Evolutionary conservation across 805 yeast genomes (phyloP).

Genomic region (Naumovozyma baii): DNA sequence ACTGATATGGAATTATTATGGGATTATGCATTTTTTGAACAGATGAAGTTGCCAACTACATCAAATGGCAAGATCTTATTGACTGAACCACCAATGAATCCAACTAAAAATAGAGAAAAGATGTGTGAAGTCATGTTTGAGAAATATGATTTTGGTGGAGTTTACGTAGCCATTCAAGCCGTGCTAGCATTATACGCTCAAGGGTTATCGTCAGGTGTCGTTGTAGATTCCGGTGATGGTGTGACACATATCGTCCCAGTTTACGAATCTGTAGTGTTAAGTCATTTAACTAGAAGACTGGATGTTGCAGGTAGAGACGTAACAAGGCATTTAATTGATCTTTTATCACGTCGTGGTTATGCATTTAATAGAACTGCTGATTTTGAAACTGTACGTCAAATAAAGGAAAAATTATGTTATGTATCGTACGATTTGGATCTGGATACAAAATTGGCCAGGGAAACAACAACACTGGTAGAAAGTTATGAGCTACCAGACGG

Average conservation of each 20-base stretch:
- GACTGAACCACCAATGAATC: constrained; percentile 98
- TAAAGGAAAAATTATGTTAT: constrained; percentile 91
- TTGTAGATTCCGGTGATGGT: constrained; percentile 90
- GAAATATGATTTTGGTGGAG: constrained; percentile 84
- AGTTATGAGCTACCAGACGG: constrained; percentile 94
- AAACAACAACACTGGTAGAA: constrained; percentile 92
- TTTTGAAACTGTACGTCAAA: constrained; percentile 96
- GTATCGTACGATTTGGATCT: constrained; percentile 89
- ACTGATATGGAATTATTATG: constrained; percentile 97
- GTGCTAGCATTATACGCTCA: constrained; percentile 97
- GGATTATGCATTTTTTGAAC: constrained; percentile 94
- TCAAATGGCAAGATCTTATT: constrained; percentile 72
- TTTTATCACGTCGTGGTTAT: constrained; percentile 89
- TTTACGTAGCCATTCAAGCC: constrained; percentile 93
- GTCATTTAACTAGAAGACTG: constrained; percentile 81
- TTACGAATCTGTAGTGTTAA: constrained; percentile 92
- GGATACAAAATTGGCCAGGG: constrained; percentile 78
- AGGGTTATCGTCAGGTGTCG: constrained; percentile 93
- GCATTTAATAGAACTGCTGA: constrained; percentile 98
- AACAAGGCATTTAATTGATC: constrained; percentile 86
- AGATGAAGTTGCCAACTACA: constrained; percentile 70
- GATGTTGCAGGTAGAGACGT: constrained; percentile 99
- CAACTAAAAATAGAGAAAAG: constrained; percentile 76
- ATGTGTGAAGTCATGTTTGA: constrained; percentile 96
- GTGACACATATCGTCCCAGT: constrained; percentile 98